These are phyloP conservation scores for Epichloe elymi DNA, from an alignment of 2,329 filamentous ascomycete species.

Conservation along the genomic window DNA sequence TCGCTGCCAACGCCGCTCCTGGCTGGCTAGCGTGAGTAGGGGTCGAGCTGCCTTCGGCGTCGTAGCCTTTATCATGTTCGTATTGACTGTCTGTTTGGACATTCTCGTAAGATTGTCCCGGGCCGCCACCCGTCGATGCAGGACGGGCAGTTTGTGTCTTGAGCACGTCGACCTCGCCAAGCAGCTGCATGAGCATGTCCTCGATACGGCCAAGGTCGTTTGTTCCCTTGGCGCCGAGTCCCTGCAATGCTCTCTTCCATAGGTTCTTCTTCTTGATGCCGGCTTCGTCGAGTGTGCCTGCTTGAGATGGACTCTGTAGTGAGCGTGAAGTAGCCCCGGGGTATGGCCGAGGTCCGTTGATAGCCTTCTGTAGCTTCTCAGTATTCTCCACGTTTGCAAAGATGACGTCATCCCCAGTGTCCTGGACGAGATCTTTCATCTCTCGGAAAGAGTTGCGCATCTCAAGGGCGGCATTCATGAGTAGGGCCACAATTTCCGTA, in stretches of 20 bases:
- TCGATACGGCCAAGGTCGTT: constrained; percentile 83
- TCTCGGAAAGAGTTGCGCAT: constrained; percentile 96
- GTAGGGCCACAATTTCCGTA: constrained; percentile 87
- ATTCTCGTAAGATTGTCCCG: constrained; percentile 54
- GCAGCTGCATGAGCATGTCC: constrained; percentile 80
- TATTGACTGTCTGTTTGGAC: constrained; percentile 48
- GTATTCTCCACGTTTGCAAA: constrained; percentile 81
- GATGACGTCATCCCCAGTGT: constrained; percentile 72
- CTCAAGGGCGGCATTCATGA: constrained; percentile 86
- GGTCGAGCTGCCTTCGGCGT: constrained; percentile 65
- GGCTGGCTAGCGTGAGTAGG: constrained; percentile 63
- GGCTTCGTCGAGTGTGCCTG: constrained; percentile 40
- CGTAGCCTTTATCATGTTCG: constrained; percentile 62
- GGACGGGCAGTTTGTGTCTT: constrained; percentile 44
- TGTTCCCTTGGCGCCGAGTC: constrained; percentile 73
- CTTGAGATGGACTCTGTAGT: constrained; percentile 41
- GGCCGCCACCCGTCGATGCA: constrained; percentile 32
- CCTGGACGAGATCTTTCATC: constrained; percentile 81
- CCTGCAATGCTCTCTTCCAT: constrained; percentile 88
- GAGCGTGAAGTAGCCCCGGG: constrained; percentile 53
- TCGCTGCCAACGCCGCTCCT: constrained; percentile 55
- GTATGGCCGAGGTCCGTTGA: constrained; percentile 76
- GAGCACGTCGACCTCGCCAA: constrained; percentile 80
- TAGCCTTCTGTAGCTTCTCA: constrained; percentile 68
- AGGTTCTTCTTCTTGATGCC: constrained; percentile 78